These are phyloP conservation scores for Sphaerosporella brunnea DNA, from an alignment of 495 filamentous ascomycete genomes.

Conservation along the genomic window DNA sequence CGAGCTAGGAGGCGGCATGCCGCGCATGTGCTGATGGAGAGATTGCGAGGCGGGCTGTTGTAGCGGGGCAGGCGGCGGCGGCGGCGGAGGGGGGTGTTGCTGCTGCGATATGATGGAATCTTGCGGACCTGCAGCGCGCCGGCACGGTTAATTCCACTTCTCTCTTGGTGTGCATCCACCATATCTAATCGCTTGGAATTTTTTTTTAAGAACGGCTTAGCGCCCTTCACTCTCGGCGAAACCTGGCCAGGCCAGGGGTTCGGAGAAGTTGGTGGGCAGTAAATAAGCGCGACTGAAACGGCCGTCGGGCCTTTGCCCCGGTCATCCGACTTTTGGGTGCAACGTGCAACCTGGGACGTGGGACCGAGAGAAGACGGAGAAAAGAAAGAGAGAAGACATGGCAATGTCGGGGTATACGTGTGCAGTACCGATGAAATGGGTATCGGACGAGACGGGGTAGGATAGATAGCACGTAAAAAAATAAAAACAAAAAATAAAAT, in stretches of 20 bases:
- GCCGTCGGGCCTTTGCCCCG: neutral
- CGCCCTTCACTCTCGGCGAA: no score
- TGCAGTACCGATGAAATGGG: no score
- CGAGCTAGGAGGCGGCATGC: slow-evolving; percentile 22
- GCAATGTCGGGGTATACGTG: no score
- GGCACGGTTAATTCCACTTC: no score
- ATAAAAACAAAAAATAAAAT: neutral
- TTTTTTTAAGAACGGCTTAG: slow-evolving; percentile 18
- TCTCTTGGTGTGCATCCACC: no score
- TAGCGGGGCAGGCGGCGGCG: neutral
- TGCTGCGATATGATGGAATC: slow-evolving; percentile 21
- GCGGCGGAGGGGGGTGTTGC: slow-evolving; percentile 9
- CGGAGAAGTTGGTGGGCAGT: no score
- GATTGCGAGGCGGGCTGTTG: slow-evolving; percentile 4
- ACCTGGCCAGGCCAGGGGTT: no score
- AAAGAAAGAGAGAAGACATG: no score
- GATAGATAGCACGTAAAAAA: no score
- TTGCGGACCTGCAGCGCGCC: slow-evolving; percentile 9
- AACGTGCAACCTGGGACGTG: no score
- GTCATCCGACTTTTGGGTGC: neutral
- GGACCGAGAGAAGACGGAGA: no score
- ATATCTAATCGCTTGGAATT: slow-evolving; percentile 9
- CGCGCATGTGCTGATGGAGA: slow-evolving; percentile 8
- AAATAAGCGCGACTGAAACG: slow-evolving; percentile 10
- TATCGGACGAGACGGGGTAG: no score